phyloP scores from a whole-genome alignment of 257 asterid genomes.

The Solanum chiquidenum region DNA sequence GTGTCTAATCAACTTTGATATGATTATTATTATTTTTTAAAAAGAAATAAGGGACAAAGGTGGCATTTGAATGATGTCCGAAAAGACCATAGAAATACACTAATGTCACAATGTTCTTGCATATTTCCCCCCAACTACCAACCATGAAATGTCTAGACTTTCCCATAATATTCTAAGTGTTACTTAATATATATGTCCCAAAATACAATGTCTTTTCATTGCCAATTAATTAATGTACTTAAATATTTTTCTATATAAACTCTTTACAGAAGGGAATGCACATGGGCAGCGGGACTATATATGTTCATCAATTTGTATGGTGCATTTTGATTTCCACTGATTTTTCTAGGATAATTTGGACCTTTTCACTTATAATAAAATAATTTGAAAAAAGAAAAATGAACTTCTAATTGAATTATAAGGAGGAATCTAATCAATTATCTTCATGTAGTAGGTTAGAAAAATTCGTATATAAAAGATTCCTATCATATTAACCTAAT shows the following conservation, averaged over 20 bases:
- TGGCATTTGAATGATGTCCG: conserved; percentile 1
- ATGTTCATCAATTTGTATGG: neutral
- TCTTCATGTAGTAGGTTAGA: neutral
- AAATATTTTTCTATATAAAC: conserved; percentile 15
- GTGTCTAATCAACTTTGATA: neutral
- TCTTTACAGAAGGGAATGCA: conserved; percentile 59
- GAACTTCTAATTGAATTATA: neutral
- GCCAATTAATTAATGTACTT: conserved; percentile 28
- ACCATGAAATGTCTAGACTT: conserved; percentile 17
- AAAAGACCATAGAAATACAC: conserved; percentile 10
- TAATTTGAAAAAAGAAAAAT: neutral
- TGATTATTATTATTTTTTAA: neutral
- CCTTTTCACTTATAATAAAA: no score
- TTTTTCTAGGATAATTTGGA: neutral
- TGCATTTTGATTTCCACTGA: neutral
- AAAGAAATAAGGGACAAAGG: neutral
- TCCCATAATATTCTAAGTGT: neutral
- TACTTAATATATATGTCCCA: conserved; percentile 16
- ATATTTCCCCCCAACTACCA: conserved; percentile 41
- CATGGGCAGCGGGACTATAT: conserved; percentile 20
- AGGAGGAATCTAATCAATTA: no score
- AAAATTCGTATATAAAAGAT: no score
- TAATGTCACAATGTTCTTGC: neutral
- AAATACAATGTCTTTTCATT: conserved; percentile 40
- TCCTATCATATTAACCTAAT: neutral